phyloP scores from a whole-genome alignment of 2,329 filamentous ascomycete genomes.

The Ceratocystis diversiconidia region DNA sequence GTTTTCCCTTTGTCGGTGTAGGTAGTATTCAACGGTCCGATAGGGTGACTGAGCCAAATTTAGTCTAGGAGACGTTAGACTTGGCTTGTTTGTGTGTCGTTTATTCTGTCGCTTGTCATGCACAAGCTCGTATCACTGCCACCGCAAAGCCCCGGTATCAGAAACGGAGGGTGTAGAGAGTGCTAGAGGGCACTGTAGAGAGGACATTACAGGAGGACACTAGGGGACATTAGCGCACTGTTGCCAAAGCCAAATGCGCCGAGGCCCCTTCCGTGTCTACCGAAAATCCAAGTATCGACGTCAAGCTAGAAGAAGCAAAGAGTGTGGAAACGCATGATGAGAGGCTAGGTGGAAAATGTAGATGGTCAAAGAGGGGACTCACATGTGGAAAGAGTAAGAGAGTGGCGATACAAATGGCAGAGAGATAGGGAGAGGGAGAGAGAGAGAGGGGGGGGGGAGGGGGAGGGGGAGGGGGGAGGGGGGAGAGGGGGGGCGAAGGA shows the following conservation, averaged over 20 bases:
- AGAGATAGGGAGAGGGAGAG: background rate
- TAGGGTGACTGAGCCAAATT: background rate
- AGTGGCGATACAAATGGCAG: background rate
- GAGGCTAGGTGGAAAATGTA: background rate
- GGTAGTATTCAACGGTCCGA: slow-evolving; percentile 5
- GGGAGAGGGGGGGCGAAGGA: background rate
- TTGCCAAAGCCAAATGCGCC: background rate
- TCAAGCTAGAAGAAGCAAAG: background rate
- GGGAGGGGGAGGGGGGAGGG: background rate
- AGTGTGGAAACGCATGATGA: background rate
- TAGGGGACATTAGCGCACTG: background rate
- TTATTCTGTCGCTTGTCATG: background rate
- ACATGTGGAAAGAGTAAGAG: background rate
- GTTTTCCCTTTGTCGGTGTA: background rate
- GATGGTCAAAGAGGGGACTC: background rate
- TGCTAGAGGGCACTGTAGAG: background rate
- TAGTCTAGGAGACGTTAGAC: background rate
- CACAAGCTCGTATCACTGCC: slow-evolving; percentile 5
- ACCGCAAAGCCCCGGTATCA: slow-evolving; percentile 1
- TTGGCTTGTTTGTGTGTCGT: slow-evolving; percentile 2
- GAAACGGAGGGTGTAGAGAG: background rate
- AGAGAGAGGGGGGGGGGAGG: background rate
- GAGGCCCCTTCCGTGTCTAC: background rate
- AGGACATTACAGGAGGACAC: background rate
- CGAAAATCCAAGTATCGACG: background rate